These are phyloP conservation scores for Citrus cavaleriei DNA, from an alignment of 345 rosid species.

Conservation along the genomic window DNA sequence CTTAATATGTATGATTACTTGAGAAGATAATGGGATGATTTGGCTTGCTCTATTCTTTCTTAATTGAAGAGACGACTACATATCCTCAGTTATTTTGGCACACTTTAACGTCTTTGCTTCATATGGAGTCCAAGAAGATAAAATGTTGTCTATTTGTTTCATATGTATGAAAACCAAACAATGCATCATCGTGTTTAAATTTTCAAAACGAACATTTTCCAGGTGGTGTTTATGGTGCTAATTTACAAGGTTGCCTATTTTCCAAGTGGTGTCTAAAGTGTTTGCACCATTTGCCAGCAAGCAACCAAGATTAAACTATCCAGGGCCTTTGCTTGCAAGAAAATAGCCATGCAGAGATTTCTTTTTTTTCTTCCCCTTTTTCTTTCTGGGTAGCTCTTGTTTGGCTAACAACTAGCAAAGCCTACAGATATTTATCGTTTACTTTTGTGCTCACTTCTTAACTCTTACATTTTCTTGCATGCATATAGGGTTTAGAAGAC, in stretches of 20 bases:
- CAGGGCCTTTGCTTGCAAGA: slow-evolving; percentile 13
- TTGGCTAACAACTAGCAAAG: neutral
- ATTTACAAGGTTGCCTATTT: slow-evolving; percentile 40
- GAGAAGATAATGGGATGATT: neutral
- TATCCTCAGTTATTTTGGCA: neutral
- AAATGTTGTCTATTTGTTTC: neutral
- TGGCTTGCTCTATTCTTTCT: neutral
- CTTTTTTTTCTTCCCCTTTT: neutral
- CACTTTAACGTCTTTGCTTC: neutral
- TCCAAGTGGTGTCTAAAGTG: slow-evolving; percentile 38
- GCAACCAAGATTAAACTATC: slow-evolving; percentile 38
- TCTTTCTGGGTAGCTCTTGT: slow-evolving; percentile 17
- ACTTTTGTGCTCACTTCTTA: neutral
- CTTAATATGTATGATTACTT: neutral
- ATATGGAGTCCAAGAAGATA: neutral
- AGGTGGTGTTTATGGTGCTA: neutral
- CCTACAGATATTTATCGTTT: slow-evolving; percentile 8
- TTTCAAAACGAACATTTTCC: neutral
- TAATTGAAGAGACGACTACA: neutral
- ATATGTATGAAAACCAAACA: neutral
- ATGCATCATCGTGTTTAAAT: neutral
- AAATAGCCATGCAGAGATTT: slow-evolving; percentile 10
- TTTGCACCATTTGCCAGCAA: slow-evolving; percentile 54
- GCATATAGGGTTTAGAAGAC: neutral
- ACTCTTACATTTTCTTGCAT: neutral